These are phyloP conservation scores for Glaciozyma martinii DNA, from an alignment of 768 basidiomycete genomes.

Conservation along the genomic window DNA sequence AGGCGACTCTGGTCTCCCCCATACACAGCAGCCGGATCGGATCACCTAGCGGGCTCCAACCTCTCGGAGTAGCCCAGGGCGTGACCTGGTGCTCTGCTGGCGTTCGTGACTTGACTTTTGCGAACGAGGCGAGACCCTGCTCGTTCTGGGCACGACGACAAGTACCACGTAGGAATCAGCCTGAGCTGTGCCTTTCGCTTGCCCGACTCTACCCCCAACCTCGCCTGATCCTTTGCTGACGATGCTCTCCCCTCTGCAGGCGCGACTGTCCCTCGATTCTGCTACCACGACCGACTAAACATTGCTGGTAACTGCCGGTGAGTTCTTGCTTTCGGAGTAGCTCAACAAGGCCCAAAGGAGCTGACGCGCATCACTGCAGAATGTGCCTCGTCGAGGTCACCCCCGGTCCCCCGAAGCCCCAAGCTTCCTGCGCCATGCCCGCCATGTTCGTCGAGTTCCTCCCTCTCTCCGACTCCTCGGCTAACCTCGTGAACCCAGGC, in stretches of 20 bases:
- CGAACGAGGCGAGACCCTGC: too few species aligned
- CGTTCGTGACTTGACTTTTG: too few species aligned
- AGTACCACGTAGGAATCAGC: too few species aligned
- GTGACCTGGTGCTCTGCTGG: too few species aligned
- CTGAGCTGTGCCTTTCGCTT: too few species aligned
- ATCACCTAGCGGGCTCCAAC: too few species aligned
- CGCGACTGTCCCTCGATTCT: conserved; percentile 37
- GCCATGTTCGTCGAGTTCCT: conserved; percentile 67
- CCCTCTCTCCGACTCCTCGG: neutral
- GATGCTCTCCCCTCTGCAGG: conserved; percentile 13
- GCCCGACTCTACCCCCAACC: too few species aligned
- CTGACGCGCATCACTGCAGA: conserved; percentile 41
- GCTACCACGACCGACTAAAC: conserved; percentile 56
- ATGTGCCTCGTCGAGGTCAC: conserved; percentile 98
- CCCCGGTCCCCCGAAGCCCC: conserved; percentile 33
- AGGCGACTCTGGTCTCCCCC: too few species aligned
- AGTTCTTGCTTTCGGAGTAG: conserved; percentile 37
- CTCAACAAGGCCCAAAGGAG: neutral
- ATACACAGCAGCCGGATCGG: too few species aligned
- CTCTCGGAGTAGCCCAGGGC: too few species aligned
- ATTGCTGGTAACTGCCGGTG: conserved; percentile 97
- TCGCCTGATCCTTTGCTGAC: neutral
- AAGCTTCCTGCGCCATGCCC: conserved; percentile 61
- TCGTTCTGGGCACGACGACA: too few species aligned
- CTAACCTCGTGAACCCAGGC: conserved; percentile 11